Base-by-base conservation (phyloP, 441 rosid genomes). In the Daphne laureola region DNA sequence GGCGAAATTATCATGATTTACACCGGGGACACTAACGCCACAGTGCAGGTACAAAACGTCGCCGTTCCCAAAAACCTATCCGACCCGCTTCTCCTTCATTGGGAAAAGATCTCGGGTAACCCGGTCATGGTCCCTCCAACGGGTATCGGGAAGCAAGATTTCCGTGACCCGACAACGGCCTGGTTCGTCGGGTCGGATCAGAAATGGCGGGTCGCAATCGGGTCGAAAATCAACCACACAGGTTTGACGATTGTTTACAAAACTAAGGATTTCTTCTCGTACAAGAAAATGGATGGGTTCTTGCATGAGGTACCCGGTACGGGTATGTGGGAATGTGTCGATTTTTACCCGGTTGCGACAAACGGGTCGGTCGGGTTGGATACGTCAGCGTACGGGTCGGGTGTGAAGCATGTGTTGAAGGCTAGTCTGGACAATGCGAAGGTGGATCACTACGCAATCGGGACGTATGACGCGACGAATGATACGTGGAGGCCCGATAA, bases 271-370 rank as follows among this genome's bases (percentile, higher is more conserved):
- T 89, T 89, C 62, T 73, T 48, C 8, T 65, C 72, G 2, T 89
- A 58, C 31, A 58, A 69, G 53, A 63, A 73, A 41, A 14, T 59
- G 15, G 71, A 61, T 0, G 57, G 56, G 23, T 6, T 65, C 2
- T 75, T 89, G 64, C 95, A 86, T 43, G 76, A 71, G 5, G 95
- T 89, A 16, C 73, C 77, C 16, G 79, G 82, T 1, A 86, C 95
- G 8, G 96, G 96, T 15, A 86, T 86, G 96, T 86, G 95, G 95
- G 96, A 89, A 66, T 89, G 95, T 25, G 78, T 86, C 6, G 97
- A 86, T 65, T 80, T 89, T 50, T 89, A 77, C 64, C 95, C 97
- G 0, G 79, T 89, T 25, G 65, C 87, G 0, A 56, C 61, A 46
- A 74, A 72, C 38, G 79, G 85, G 41, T 57, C 74, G 6, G 18